Conservation (phyloP, 1,284 basidiomycete species). For the Papiliotrema flavescens region DNA sequence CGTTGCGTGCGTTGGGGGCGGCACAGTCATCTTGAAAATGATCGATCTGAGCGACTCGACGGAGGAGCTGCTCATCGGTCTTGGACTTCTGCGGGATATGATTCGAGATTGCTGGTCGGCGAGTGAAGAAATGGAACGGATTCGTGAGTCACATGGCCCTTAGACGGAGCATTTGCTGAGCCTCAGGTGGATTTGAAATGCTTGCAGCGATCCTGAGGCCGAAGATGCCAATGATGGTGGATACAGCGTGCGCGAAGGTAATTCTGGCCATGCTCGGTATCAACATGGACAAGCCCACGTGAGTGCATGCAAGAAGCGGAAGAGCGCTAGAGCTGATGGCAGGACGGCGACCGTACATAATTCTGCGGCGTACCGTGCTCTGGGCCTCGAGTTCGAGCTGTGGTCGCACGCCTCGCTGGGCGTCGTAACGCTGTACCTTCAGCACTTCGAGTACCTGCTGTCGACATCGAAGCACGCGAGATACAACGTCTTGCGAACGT, state of each 20-base stretch:
- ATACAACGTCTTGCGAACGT: slow-evolving; percentile 65
- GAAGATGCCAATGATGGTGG: slow-evolving; percentile 69
- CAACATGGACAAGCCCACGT: slow-evolving; percentile 76
- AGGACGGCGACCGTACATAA: slow-evolving; percentile 80
- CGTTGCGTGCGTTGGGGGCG: slow-evolving; percentile 79
- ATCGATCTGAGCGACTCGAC: slow-evolving; percentile 73
- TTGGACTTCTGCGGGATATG: slow-evolving; percentile 71
- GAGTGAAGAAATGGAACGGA: slow-evolving; percentile 83
- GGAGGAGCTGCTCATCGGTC: slow-evolving; percentile 66
- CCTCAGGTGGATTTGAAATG: slow-evolving; percentile 78
- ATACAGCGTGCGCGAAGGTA: slow-evolving; percentile 68
- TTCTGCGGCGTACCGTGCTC: slow-evolving; percentile 70
- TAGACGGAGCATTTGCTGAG: neutral
- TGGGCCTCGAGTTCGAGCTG: slow-evolving; percentile 85
- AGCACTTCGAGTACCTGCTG: slow-evolving; percentile 71
- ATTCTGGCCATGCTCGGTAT: slow-evolving; percentile 80
- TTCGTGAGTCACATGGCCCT: slow-evolving; percentile 56
- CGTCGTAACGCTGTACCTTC: slow-evolving; percentile 71
- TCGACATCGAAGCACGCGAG: slow-evolving; percentile 64
- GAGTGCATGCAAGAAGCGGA: neutral
- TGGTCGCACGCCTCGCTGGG: slow-evolving; percentile 70
- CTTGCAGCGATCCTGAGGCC: slow-evolving; percentile 68
- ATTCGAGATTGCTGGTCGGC: slow-evolving; percentile 83
- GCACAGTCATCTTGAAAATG: slow-evolving; percentile 67
- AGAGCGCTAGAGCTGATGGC: slow-evolving; percentile 8